A percentile compares a stretch with the other conserved stretches of the same genome.
phyloP scores from a whole-genome alignment of 257 asterid genomes.

The Gardenia jasminoides region DNA sequence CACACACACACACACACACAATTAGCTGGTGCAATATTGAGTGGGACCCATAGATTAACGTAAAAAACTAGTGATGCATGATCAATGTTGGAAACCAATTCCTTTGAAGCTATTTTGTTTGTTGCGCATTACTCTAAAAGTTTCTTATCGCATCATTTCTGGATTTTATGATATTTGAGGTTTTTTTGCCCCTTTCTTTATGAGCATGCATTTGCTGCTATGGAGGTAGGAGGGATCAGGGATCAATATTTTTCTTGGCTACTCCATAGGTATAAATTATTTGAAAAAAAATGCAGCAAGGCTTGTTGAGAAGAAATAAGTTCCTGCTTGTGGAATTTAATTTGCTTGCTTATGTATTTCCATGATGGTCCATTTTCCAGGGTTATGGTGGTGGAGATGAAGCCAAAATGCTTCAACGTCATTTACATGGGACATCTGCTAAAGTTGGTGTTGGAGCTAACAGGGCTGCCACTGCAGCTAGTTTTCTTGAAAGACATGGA shows the following conservation, averaged over 20 bases:
- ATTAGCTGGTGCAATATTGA: not conserved
- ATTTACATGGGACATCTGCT: slow-evolving; percentile 50
- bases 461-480: slow-evolving; percentile 50
- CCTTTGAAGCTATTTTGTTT: not conserved
- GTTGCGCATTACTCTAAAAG: not conserved
- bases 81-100: not conserved
- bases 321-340: not conserved
- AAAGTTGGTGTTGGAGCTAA: slow-evolving; percentile 65
- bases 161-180: not conserved
- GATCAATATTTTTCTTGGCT: too few species aligned
- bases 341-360: not conserved
- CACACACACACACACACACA: not conserved
- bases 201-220: not conserved
- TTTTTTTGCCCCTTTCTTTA: not conserved
- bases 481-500: slow-evolving; percentile 51
- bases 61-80: not conserved
- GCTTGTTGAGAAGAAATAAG: not conserved
- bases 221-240: not conserved
- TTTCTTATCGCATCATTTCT: too few species aligned
- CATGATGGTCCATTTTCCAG: slow-evolving; percentile 30
- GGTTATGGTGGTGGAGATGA: slow-evolving; percentile 96
- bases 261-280: not conserved
- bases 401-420: slow-evolving; percentile 87
- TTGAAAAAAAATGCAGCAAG: not conserved
- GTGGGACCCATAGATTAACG: not conserved